These are phyloP conservation scores for Eucalyptus paniculata DNA, from an alignment of 345 rosid species.

Conservation along the genomic window DNA sequence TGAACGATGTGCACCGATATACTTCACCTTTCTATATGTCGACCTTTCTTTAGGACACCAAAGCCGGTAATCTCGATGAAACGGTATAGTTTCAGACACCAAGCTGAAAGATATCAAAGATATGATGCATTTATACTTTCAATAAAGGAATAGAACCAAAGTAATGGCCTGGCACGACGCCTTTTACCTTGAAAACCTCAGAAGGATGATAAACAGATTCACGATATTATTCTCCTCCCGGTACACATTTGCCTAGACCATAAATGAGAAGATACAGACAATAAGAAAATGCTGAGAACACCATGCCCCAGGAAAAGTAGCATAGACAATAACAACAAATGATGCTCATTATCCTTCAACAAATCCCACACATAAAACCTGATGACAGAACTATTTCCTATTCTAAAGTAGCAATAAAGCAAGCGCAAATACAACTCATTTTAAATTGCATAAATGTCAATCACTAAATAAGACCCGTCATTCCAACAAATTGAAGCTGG, in stretches of 20 bases:
- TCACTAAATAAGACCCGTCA: not conserved
- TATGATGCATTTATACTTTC: not conserved
- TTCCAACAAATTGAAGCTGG: not conserved
- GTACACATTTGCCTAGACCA: conserved; percentile 59
- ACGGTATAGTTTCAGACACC: conserved; percentile 91
- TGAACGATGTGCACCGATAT: not conserved
- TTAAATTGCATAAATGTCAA: not conserved
- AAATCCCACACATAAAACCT: not conserved
- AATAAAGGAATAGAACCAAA: not conserved
- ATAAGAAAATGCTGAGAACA: not conserved
- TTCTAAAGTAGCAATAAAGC: not conserved
- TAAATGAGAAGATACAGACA: not conserved
- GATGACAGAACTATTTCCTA: not conserved
- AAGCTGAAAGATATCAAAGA: conserved; percentile 30
- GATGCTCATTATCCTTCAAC: not conserved
- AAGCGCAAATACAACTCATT: not conserved
- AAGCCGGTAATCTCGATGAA: conserved; percentile 69
- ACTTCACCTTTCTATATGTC: conserved; percentile 56
- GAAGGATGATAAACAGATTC: conserved; percentile 80
- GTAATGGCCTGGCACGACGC: not conserved
- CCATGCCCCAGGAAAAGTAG: not conserved
- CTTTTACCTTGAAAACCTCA: conserved; percentile 74
- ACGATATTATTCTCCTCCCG: conserved; percentile 75
- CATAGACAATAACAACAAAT: not conserved
- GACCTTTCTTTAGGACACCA: conserved; percentile 44